Evolutionary conservation across 257 asterid genomes (phyloP).

Genomic region (Solanum chilense): DNA sequence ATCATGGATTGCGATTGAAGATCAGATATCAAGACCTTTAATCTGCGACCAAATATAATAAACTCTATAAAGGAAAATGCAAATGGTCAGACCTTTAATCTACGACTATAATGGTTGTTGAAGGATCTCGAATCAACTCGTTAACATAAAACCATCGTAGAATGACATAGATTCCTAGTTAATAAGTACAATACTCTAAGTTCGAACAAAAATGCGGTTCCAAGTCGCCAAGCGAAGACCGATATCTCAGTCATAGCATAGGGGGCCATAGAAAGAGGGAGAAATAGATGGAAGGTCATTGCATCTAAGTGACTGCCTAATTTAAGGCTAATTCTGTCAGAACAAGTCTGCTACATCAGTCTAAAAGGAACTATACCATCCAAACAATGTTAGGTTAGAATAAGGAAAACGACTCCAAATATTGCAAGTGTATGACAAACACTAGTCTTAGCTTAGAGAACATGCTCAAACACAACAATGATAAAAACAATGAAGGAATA

Average conservation of each 20-base stretch:
- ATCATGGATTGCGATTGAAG: too few species aligned
- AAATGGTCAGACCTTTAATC: too few species aligned
- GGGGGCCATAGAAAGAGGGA: neutral
- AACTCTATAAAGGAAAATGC: too few species aligned
- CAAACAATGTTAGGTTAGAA: neutral
- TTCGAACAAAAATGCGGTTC: neutral
- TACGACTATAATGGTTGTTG: too few species aligned
- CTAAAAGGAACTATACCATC: neutral
- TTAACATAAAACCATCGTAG: too few species aligned
- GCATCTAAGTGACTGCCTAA: neutral
- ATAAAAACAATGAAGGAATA: neutral
- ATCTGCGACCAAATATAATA: too few species aligned
- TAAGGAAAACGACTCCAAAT: neutral
- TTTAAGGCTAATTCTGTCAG: neutral
- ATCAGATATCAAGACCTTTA: too few species aligned
- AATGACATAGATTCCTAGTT: too few species aligned
- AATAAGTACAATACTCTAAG: neutral
- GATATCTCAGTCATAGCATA: neutral
- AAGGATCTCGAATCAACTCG: too few species aligned
- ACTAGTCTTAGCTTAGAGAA: neutral
- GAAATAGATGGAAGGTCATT: neutral
- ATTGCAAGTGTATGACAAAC: neutral
- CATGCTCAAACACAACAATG: neutral
- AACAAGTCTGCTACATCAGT: neutral
- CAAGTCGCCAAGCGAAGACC: neutral